These are phyloP conservation scores for Torulaspora pretoriensis DNA, from an alignment of 1,139 yeast genomes.

Conservation along the genomic window DNA sequence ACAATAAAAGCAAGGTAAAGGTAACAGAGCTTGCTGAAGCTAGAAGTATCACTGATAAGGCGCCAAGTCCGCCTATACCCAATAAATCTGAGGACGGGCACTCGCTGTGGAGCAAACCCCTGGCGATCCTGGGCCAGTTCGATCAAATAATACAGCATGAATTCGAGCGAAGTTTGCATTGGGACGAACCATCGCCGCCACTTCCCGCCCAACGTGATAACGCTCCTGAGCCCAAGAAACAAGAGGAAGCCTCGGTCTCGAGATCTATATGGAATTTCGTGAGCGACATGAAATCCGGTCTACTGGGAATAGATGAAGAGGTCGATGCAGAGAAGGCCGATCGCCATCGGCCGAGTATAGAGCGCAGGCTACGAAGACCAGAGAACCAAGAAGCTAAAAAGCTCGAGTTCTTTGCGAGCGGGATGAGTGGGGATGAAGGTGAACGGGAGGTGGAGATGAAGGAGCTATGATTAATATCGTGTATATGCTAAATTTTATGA, in stretches of 20 bases:
- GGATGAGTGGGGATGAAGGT: conserved; percentile 3
- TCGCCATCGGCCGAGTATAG: neutral
- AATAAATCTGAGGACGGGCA: neutral
- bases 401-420: conserved; percentile 15
- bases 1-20: neutral
- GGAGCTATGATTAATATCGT: conserved; percentile 5
- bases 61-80: conserved; percentile 2
- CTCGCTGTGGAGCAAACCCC: conserved; percentile 51
- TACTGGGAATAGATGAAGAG: conserved; percentile 38
- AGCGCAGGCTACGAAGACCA: neutral
- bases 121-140: conserved; percentile 60
- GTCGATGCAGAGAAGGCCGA: conserved; percentile 5
- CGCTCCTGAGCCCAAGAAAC: conserved; percentile 2
- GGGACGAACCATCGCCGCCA: conserved; percentile 28
- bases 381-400: conserved; percentile 12
- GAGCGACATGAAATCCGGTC: conserved; percentile 39
- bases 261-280: conserved; percentile 39
- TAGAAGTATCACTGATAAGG: neutral
- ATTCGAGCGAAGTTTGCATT: conserved; percentile 50
- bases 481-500: neutral
- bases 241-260: conserved; percentile 5
- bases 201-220: neutral
- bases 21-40: neutral
- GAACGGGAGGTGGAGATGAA: conserved; percentile 17
- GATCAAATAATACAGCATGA: conserved; percentile 65